These are phyloP conservation scores for Corymbia citriodora DNA, from an alignment of 441 rosid species.

Conservation along the genomic window DNA sequence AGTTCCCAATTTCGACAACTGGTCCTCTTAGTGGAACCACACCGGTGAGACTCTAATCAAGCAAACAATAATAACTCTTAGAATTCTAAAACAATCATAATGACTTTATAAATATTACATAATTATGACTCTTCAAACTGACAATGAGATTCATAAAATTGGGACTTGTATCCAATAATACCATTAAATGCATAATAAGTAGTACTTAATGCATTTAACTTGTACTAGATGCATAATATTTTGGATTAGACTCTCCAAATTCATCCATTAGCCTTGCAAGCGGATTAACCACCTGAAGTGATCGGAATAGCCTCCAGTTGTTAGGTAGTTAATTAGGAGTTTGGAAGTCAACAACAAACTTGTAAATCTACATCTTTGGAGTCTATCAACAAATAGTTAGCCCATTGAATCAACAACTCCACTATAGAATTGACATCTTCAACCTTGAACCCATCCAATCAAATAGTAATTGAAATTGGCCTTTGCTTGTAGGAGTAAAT, in stretches of 20 bases:
- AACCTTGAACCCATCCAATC: not conserved
- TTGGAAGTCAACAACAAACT: not conserved
- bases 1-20: too few species aligned
- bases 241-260: not conserved
- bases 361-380: not conserved
- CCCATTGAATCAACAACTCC: not conserved
- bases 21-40: too few species aligned
- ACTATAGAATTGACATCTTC: not conserved
- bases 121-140: not conserved
- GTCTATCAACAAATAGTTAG: not conserved
- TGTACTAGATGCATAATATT: not conserved
- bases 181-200: not conserved
- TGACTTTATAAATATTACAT: not conserved
- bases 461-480: not conserved
- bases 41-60: not conserved
- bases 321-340: not conserved
- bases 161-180: not conserved
- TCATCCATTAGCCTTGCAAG: not conserved
- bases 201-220: not conserved
- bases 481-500: not conserved
- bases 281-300: not conserved
- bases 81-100: not conserved
- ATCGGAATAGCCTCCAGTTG: not conserved
- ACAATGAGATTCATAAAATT: not conserved
- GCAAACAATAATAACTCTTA: not conserved